Conservation (phyloP, 208 protist genomes). For the Balamuthia mandrillaris region DNA sequence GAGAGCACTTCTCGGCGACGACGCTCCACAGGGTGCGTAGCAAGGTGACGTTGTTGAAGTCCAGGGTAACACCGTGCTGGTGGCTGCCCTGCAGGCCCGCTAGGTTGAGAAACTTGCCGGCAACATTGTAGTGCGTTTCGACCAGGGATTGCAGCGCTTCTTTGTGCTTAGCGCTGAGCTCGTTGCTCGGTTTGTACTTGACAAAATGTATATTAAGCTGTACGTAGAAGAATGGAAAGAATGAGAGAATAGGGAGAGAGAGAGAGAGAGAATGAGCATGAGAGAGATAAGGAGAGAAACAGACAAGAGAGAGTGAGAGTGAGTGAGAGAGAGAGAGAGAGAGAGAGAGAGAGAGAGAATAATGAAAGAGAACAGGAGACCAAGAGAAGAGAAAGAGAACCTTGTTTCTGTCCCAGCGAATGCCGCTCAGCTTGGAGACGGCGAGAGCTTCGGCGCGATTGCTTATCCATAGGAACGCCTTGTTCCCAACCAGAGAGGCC, state of each 20-base stretch:
- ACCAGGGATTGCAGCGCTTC: background rate
- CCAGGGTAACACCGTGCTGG: background rate
- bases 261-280: background rate
- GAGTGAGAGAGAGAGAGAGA: background rate
- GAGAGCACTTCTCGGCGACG: slow-evolving; percentile 28
- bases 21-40: slow-evolving; percentile 7
- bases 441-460: slow-evolving; percentile 9
- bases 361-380: background rate
- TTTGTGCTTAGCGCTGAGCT: slow-evolving; percentile 10
- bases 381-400: too few species aligned
- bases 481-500: slow-evolving; percentile 5
- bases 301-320: background rate
- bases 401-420: background rate
- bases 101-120: slow-evolving; percentile 27
- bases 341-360: background rate
- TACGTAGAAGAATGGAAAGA: background rate
- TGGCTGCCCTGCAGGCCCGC: slow-evolving; percentile 1
- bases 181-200: background rate
- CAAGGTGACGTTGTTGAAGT: slow-evolving; percentile 31
- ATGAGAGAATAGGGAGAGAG: background rate
- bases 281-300: background rate
- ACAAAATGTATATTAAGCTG: slow-evolving; percentile 17
- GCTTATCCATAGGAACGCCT: slow-evolving; percentile 31
- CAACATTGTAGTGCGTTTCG: slow-evolving; percentile 6
- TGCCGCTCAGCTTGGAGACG: slow-evolving; percentile 36